Conservation (phyloP, 2,329 filamentous ascomycete genomes). For the Pseudohalonectria lignicola region DNA sequence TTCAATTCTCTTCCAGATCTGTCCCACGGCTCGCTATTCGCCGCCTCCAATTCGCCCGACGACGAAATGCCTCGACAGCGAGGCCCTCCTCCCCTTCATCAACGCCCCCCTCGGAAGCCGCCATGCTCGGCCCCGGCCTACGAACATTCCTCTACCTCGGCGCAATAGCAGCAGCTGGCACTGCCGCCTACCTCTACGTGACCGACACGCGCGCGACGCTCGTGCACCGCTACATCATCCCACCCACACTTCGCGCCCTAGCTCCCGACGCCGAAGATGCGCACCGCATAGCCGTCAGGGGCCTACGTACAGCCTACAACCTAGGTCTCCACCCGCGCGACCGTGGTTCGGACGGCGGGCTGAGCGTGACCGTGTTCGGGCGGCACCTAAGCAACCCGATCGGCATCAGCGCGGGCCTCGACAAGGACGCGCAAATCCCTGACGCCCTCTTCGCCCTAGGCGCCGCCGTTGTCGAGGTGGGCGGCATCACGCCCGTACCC, state of each 20-base stretch:
- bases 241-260: constrained; percentile 52
- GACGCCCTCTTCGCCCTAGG: constrained; percentile 77
- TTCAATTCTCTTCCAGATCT: too few relatives aligned
- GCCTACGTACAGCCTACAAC: constrained; percentile 61
- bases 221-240: constrained; percentile 52
- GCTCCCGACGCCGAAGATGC: constrained; percentile 80
- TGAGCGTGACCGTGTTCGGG: constrained; percentile 56
- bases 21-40: too few relatives aligned
- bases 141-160: background rate
- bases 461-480: constrained; percentile 80
- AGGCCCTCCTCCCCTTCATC: background rate
- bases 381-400: constrained; percentile 73
- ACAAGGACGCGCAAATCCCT: constrained; percentile 87
- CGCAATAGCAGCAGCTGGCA: constrained; percentile 8
- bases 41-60: too few relatives aligned
- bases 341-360: constrained; percentile 31
- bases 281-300: constrained; percentile 67
- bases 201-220: constrained; percentile 64
- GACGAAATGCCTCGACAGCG: constrained; percentile 1
- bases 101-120: background rate
- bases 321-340: constrained; percentile 76
- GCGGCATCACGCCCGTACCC: constrained; percentile 77
- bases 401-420: constrained; percentile 88
- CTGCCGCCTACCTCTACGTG: constrained; percentile 52
- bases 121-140: background rate